Evolutionary conservation across 768 basidiomycete genomes (phyloP).

Genomic region (Serendipita sp.): DNA sequence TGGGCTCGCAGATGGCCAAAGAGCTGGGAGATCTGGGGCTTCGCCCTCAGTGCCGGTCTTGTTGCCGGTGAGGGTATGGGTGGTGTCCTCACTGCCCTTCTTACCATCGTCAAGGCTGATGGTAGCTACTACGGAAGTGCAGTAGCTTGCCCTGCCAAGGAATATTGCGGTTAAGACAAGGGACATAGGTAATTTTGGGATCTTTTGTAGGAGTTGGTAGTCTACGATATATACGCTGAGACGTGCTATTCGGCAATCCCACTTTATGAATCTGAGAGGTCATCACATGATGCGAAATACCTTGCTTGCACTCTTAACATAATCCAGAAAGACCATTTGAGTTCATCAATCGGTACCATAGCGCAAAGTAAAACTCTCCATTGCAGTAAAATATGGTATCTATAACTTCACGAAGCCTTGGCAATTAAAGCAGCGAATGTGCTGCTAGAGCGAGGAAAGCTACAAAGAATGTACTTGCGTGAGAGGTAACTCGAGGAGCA

Average conservation of each 20-base stretch:
- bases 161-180: background rate
- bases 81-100: conserved; percentile 40
- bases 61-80: conserved; percentile 46
- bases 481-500: no score
- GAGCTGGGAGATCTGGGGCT: conserved; percentile 41
- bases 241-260: no score
- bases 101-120: conserved; percentile 36
- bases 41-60: conserved; percentile 36
- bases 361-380: background rate
- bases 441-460: no score
- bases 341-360: background rate
- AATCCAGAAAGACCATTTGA: background rate
- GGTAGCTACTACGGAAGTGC: conserved; percentile 16
- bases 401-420: background rate
- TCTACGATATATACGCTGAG: no score
- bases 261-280: no score
- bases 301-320: background rate
- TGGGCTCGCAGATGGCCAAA: conserved; percentile 32
- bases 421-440: no score
- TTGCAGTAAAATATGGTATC: background rate
- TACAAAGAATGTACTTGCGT: no score
- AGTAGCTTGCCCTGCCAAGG: conserved; percentile 1
- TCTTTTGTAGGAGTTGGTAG: no score
- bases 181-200: no score
- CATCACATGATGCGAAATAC: background rate